These are phyloP conservation scores for Tolypocladium ophioglossoides DNA, from an alignment of 2,329 filamentous ascomycete genomes.

Conservation along the genomic window DNA sequence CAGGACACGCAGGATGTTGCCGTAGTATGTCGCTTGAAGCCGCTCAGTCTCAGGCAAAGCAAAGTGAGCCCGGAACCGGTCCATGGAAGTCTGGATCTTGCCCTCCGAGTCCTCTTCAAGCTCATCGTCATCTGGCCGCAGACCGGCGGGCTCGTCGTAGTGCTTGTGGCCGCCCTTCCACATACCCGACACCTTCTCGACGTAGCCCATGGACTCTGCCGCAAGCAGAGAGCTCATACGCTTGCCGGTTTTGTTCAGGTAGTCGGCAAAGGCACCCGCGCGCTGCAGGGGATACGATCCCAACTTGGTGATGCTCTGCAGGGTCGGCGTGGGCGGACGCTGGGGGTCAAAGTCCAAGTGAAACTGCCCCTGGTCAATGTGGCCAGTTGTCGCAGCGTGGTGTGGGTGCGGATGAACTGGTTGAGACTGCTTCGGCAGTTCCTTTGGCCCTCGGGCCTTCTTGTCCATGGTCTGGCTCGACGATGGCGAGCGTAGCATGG, in stretches of 20 bases:
- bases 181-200: constrained; percentile 95
- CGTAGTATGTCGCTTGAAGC: constrained; percentile 82
- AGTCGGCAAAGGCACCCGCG: constrained; percentile 73
- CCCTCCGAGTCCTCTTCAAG: constrained; percentile 49
- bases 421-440: constrained; percentile 4
- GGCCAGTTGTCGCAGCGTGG: constrained; percentile 29
- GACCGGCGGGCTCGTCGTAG: constrained; percentile 55
- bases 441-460: constrained; percentile 8
- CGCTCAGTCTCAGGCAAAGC: constrained; percentile 75
- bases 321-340: constrained; percentile 26
- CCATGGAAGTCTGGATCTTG: constrained; percentile 55
- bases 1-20: constrained; percentile 79
- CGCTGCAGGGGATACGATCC: constrained; percentile 73
- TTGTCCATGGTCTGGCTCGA: constrained; percentile 17
- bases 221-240: constrained; percentile 75
- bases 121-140: constrained; percentile 44
- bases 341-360: constrained; percentile 13
- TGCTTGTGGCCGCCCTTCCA: constrained; percentile 87
- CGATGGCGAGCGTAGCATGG: constrained; percentile 44
- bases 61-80: constrained; percentile 84
- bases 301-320: constrained; percentile 45
- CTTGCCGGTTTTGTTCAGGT: constrained; percentile 67
- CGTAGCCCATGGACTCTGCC: constrained; percentile 89
- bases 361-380: constrained; percentile 17
- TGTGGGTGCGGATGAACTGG: neutral